A percentile compares a stretch with the other conserved stretches of the same genome.
Evolutionary conservation across 2,329 filamentous ascomycete species (phyloP).

Genomic region (Fulvia fulva): DNA sequence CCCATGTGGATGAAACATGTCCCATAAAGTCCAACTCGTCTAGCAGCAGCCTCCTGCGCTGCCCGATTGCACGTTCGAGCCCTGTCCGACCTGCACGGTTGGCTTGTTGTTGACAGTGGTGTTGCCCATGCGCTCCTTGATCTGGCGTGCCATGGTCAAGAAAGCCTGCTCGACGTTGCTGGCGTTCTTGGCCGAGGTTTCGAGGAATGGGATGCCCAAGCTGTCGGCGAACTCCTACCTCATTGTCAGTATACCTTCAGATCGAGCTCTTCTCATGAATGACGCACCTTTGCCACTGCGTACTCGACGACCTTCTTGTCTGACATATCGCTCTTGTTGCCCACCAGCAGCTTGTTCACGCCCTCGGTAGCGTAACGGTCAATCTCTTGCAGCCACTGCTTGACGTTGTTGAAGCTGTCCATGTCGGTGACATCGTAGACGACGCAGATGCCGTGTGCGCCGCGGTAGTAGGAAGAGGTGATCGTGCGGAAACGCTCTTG

Average conservation of each 20-base stretch:
- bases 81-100: conserved; percentile 90
- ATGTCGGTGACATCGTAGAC: conserved; percentile 99
- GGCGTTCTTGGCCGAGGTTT: conserved; percentile 99
- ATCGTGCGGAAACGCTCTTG: conserved; percentile 99
- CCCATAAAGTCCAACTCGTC: conserved; percentile 1
- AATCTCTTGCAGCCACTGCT: conserved; percentile 99
- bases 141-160: conserved; percentile 99
- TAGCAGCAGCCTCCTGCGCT: conserved; percentile 90
- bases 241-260: conserved; percentile 17
- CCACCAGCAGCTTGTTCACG: conserved; percentile 98
- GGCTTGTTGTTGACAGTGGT: conserved; percentile 98
- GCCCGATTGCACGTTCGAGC: conserved; percentile 86
- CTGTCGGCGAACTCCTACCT: conserved; percentile 94
- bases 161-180: conserved; percentile 99
- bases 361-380: conserved; percentile 98
- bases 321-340: conserved; percentile 99
- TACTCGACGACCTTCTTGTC: conserved; percentile 99
- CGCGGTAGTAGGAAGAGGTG: conserved; percentile 98
- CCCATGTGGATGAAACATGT: conserved; percentile 8
- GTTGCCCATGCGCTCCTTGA: conserved; percentile 99
- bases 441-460: conserved; percentile 97
- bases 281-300: conserved; percentile 90
- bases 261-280: background rate
- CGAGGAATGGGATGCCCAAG: conserved; percentile 97
- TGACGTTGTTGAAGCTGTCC: conserved; percentile 99